Conservation (phyloP, 768 basidiomycete species). For the Boletellus ananiceps region DNA sequence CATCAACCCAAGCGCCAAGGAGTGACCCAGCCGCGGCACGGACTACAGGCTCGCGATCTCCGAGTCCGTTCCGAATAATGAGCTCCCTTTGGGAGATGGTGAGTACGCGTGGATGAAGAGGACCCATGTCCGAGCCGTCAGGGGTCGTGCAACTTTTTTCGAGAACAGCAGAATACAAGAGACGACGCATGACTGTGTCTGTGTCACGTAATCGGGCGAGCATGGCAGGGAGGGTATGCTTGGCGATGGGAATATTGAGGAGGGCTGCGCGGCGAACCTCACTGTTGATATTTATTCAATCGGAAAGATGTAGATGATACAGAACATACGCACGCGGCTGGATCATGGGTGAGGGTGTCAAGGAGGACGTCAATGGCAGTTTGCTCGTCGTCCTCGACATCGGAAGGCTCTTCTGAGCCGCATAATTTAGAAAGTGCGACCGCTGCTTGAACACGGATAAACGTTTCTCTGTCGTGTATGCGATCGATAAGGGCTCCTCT, state of each 20-base stretch:
- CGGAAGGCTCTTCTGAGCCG: conserved; percentile 59
- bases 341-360: conserved; percentile 65
- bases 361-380: conserved; percentile 58
- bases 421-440: conserved; percentile 75
- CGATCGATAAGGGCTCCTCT: conserved; percentile 65
- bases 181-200: conserved; percentile 68
- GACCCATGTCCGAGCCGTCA: conserved; percentile 40
- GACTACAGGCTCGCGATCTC: conserved; percentile 77
- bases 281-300: conserved; percentile 34
- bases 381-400: conserved; percentile 43
- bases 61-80: conserved; percentile 77
- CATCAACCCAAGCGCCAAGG: conserved; percentile 72
- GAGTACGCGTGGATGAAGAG: conserved; percentile 61
- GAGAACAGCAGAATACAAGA: conserved; percentile 63
- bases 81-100: conserved; percentile 70
- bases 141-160: conserved; percentile 35
- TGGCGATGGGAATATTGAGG: conserved; percentile 59
- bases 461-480: conserved; percentile 70
- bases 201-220: conserved; percentile 76
- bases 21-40: conserved; percentile 67
- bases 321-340: conserved; percentile 57
- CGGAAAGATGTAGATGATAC: neutral
- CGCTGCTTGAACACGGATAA: conserved; percentile 75
- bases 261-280: conserved; percentile 85
- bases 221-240: conserved; percentile 55